Conservation (phyloP, 2,329 filamentous ascomycete species). For the Pezicula carpinea region DNA sequence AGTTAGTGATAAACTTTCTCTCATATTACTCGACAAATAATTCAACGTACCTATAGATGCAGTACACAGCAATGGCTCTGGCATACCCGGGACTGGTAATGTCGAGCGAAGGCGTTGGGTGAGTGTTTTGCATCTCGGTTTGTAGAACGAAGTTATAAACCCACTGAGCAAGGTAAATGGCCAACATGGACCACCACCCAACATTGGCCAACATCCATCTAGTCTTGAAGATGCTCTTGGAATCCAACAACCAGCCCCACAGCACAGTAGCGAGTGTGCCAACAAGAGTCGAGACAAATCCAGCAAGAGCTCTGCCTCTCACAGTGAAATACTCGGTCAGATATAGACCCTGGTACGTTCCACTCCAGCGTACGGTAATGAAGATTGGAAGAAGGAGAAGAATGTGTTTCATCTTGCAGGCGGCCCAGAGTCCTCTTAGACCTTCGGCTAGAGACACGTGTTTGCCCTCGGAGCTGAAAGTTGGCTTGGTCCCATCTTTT, state of each 20-base stretch:
- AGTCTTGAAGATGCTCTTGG: slow-evolving; percentile 26
- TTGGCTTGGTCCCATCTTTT: slow-evolving; percentile 47
- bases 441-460: slow-evolving; percentile 37
- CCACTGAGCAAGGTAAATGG: slow-evolving; percentile 32
- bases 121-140: slow-evolving; percentile 10
- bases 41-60: slow-evolving; percentile 37
- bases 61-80: slow-evolving; percentile 47
- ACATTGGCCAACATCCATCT: slow-evolving; percentile 10
- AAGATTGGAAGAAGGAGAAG: slow-evolving; percentile 62
- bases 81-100: slow-evolving; percentile 61
- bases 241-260: slow-evolving; percentile 39
- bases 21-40: no score
- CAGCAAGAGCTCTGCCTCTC: slow-evolving; percentile 61
- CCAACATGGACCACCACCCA: slow-evolving; percentile 60
- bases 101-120: slow-evolving; percentile 52
- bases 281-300: slow-evolving; percentile 62
- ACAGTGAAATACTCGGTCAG: slow-evolving; percentile 62
- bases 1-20: slow-evolving; percentile 40
- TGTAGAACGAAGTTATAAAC: no score
- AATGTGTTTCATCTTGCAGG: slow-evolving; percentile 52
- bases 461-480: no score
- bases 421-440: slow-evolving; percentile 49
- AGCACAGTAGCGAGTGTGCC: slow-evolving; percentile 61
- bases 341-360: slow-evolving; percentile 57
- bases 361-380: slow-evolving; percentile 59